These are phyloP conservation scores for Lignosus rhinocerotis DNA, from an alignment of 1,284 basidiomycete genomes.

Conservation along the genomic window DNA sequence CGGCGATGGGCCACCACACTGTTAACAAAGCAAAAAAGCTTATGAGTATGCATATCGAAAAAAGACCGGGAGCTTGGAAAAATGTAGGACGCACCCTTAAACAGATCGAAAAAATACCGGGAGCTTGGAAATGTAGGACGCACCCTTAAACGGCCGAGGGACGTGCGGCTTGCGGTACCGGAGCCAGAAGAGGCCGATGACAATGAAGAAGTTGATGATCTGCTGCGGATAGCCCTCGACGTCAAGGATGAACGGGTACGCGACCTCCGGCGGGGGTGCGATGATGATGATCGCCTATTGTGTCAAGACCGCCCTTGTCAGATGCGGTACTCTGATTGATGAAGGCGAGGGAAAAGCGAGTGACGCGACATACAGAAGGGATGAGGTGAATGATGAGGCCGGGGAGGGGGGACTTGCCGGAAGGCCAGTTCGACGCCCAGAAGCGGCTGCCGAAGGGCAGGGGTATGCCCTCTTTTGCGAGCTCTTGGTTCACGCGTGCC, in stretches of 20 bases:
- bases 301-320: neutral
- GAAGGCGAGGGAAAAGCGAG: conserved; percentile 33
- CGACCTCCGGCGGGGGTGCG: conserved; percentile 62
- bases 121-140: neutral
- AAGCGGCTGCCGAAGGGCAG: conserved; percentile 62
- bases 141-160: conserved; percentile 58
- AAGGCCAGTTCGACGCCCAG: conserved; percentile 69
- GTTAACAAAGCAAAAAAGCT: neutral
- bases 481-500: conserved; percentile 34
- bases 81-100: conserved; percentile 43
- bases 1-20: conserved; percentile 60
- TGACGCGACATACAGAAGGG: conserved; percentile 47
- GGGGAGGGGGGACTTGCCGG: conserved; percentile 57
- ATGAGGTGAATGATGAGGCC: conserved; percentile 61
- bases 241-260: conserved; percentile 67
- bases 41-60: neutral
- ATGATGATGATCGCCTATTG: conserved; percentile 53
- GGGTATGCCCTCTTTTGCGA: conserved; percentile 51
- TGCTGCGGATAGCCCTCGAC: conserved; percentile 58
- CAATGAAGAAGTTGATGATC: conserved; percentile 58
- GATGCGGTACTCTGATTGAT: neutral
- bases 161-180: conserved; percentile 50
- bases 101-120: conserved; percentile 24
- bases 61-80: neutral
- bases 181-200: conserved; percentile 58